Percentiles rank a stretch among this genome's conserved stretches.
Conservation (phyloP, 2,329 filamentous ascomycete genomes). For the Elsinoe necatrix region DNA sequence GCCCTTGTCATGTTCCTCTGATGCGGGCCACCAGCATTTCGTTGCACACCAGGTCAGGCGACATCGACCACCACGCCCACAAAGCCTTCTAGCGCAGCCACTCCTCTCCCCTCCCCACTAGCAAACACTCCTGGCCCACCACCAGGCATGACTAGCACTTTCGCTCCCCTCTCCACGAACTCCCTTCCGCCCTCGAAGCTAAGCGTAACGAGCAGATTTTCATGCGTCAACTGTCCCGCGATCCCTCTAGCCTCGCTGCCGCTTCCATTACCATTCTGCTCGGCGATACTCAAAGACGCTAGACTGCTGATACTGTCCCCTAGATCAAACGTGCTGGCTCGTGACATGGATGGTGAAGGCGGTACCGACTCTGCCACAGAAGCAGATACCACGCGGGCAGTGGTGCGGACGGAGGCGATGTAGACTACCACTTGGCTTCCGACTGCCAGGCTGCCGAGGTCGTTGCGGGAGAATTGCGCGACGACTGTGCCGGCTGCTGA, state of each 20-base stretch:
- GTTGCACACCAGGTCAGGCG: no score
- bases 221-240: slow-evolving; percentile 23
- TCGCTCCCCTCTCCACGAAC: slow-evolving; percentile 64
- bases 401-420: slow-evolving; percentile 74
- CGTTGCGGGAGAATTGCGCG: slow-evolving; percentile 59
- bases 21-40: no score
- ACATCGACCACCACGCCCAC: slow-evolving; percentile 52
- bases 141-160: slow-evolving; percentile 63
- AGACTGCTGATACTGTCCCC: slow-evolving; percentile 19
- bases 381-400: slow-evolving; percentile 59
- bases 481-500: slow-evolving; percentile 44
- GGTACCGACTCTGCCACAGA: slow-evolving; percentile 24
- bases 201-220: slow-evolving; percentile 49
- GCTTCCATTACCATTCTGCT: slow-evolving; percentile 9
- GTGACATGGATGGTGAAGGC: neutral
- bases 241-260: slow-evolving; percentile 18
- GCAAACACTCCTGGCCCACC: slow-evolving; percentile 53
- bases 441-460: slow-evolving; percentile 54
- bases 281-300: neutral
- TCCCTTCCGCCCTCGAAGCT: slow-evolving; percentile 62
- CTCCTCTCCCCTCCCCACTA: slow-evolving; percentile 41
- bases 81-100: slow-evolving; percentile 60
- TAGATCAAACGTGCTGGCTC: slow-evolving; percentile 10
- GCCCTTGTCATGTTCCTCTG: no score
- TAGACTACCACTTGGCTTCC: slow-evolving; percentile 74